Evolutionary conservation across 441 rosid species (phyloP), one percentile per base, ranked within the genome.

Genomic region (Adansonia madagascariensis): DNA sequence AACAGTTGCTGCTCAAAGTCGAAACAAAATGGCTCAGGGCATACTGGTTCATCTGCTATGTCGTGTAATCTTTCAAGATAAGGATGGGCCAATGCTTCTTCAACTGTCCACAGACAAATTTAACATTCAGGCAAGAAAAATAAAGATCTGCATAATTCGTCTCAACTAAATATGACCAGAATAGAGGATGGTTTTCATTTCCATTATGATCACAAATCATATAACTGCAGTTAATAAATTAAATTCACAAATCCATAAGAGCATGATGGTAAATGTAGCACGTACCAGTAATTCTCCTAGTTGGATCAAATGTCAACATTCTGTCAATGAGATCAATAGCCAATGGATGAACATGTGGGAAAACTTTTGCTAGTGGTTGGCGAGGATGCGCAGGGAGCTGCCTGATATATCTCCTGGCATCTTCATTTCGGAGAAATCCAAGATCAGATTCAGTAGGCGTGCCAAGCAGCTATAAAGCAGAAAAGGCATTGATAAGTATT

Each of bases 261-360:
- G 39, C 65, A 12, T 39, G 14, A 22, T 68, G 20, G 11, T 41
- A 44, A 63, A n/a, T 41, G 35, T 52, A n/a, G 65, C 62, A 85
- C 83, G 84, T 78, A 92, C 99, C 99, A 61, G 97, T 93, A 81
- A 96, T 96, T 87, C 98, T 90, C 89, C 39, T 90, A 22, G 88
- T 84, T 46, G 98, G 99, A 80, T 96, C 96, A 84, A 96, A 94
- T 63, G 99, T 90, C 79, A 96, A 79, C 99, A 94, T 96, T 87
- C 76, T 89, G 20, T 92, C 96, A 70, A 94, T 78, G 27, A 96
- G 90, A 86, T 96, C 98, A 74, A 94, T 86, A 18, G 98, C 98
- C 80, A 85, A 31, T 4, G 97, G 96, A 77, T 92, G 81, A 80
- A 96, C 90, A 85, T 86, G 94, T 15, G 99, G 85, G 84, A 92